Evolutionary conservation across 2,329 filamentous ascomycete genomes (phyloP), one percentile per base, ranked within the genome.

Genomic region (Colletotrichum chrysophilum): DNA sequence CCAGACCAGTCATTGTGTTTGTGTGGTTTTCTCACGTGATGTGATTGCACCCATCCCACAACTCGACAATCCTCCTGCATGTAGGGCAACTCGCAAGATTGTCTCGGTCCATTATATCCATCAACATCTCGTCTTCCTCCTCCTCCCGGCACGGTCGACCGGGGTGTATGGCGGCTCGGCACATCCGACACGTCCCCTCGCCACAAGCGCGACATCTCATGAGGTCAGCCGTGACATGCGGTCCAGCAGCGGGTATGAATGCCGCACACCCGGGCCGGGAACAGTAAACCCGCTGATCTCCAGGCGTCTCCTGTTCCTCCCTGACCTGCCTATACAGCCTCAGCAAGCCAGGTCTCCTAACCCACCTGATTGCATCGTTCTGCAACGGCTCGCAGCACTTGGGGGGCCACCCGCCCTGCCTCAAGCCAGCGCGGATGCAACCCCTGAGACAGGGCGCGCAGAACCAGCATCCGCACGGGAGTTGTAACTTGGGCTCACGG

Each of bases 21-120:
- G 16, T 4, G 18, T 55, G 14, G 18, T n/a, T 24, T n/a, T 66
- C 77, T 68, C 89, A 93, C 38, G 89, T 92, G 88, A 93, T 93
- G 80, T 93, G 91, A 80, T 93, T 92, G 82, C 91, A 93, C 30
- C 91, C 91, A 81, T 91, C 90, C 76, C 89, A 89, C 13, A 92
- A 83, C 81, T 93, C 91, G 28, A 93, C 90, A 82, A 92, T 85
- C 36, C 89, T 85, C 71, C 85, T 86, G 80, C 91, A 93, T 62
- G 84, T 87, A 76, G 88, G 88, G 79, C 91, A 93, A 32, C 87
- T 85, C 76, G 90, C 87, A 88, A 90, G 91, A 18, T 89, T 89
- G 62, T 88, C 81, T 55, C 87, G 84, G 74, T 88, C 86, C 9
- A 89, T 90, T 71, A 90, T 82, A 58, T 87, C 84, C 13, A 91